Conservation (phyloP, 139 green algal genomes). For the Tetradesmus obliquus region DNA sequence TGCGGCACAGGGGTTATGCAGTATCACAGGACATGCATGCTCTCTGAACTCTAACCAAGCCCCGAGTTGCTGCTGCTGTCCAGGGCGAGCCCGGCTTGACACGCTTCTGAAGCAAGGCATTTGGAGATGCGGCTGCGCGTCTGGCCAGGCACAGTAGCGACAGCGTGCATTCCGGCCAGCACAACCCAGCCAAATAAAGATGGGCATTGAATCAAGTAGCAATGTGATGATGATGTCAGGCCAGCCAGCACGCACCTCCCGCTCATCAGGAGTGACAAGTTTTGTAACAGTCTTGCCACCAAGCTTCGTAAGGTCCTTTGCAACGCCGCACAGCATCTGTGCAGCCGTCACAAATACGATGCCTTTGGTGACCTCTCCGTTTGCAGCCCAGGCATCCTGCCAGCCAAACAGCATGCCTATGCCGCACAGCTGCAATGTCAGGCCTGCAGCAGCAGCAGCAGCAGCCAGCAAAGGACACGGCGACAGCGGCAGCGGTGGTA, state of each 20-base stretch:
- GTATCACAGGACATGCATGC: neutral
- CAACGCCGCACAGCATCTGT: constrained; percentile 85
- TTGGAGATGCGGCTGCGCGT: too few species aligned
- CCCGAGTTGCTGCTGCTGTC: neutral
- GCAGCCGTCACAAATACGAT: constrained; percentile 36
- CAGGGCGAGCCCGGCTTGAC: too few species aligned
- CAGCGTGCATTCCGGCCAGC: neutral
- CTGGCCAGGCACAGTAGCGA: too few species aligned
- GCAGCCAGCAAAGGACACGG: neutral
- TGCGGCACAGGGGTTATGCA: neutral
- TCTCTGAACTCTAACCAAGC: neutral
- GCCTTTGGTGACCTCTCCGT: constrained; percentile 35
- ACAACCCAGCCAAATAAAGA: neutral
- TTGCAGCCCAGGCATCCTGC: constrained; percentile 64
- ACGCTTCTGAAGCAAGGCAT: too few species aligned
- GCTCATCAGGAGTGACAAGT: constrained; percentile 88
- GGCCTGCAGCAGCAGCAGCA: constrained; percentile 21
- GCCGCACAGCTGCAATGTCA: constrained; percentile 26
- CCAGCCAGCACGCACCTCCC: constrained; percentile 49
- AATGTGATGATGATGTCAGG: too few species aligned
- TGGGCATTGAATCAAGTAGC: too few species aligned
- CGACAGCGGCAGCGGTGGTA: neutral
- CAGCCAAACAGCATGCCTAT: constrained; percentile 82
- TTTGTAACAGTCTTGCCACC: constrained; percentile 90
- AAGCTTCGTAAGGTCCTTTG: constrained; percentile 93